Evolutionary conservation across 2,329 filamentous ascomycete genomes (phyloP).

Genomic region (Penicillium sp.): DNA sequence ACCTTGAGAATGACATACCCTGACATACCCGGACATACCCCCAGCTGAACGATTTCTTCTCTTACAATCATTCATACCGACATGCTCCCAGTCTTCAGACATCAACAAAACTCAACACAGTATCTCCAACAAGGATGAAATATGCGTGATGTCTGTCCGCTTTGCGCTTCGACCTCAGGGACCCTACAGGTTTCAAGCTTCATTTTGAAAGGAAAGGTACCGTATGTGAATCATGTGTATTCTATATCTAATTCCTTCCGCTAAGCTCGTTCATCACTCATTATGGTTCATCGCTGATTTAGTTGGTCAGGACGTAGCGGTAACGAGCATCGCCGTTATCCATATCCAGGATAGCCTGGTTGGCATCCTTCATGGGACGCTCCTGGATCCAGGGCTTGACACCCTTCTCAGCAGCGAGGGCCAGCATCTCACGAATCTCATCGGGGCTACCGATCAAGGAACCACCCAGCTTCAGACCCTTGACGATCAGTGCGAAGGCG

Average conservation of each 20-base stretch:
- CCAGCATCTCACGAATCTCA: constrained; percentile 47
- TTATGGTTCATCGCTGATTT: constrained; percentile 18
- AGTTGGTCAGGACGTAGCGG: constrained; percentile 47
- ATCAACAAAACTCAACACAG: too few relatives aligned
- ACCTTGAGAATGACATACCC: too few relatives aligned
- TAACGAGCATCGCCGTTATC: constrained; percentile 45
- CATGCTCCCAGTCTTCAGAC: too few relatives aligned
- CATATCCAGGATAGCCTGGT: constrained; percentile 46
- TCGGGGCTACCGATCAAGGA: constrained; percentile 42
- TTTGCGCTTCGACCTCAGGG: too few relatives aligned
- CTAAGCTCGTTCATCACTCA: neutral
- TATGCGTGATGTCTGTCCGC: neutral
- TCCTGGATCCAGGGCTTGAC: constrained; percentile 45
- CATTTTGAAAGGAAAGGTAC: neutral
- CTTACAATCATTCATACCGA: too few relatives aligned
- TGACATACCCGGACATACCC: too few relatives aligned
- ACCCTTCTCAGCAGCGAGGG: constrained; percentile 41
- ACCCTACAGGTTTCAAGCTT: too few relatives aligned
- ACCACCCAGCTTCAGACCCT: constrained; percentile 51
- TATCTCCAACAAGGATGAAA: neutral
- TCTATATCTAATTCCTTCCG: neutral
- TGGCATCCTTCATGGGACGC: constrained; percentile 44
- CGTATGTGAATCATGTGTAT: neutral
- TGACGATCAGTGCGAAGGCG: constrained; percentile 58
- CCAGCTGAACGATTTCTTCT: too few relatives aligned